Conservation (phyloP, 106 monocot species). For the Dendrobium chrysotoxum region DNA sequence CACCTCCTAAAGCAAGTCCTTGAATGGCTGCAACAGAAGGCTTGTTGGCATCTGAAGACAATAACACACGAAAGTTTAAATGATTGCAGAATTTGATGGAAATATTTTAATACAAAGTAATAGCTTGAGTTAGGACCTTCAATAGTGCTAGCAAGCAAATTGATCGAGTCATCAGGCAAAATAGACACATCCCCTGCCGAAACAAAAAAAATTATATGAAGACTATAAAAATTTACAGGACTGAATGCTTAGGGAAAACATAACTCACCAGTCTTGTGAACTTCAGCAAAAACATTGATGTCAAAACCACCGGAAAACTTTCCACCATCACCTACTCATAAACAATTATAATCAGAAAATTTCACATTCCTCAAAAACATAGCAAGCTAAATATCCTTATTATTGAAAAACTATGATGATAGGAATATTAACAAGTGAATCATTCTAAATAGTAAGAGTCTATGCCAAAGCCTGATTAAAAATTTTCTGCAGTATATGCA, state of each 20-base stretch:
- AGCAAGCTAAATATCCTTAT: neutral
- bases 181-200: slow-evolving; percentile 4
- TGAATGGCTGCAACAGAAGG: slow-evolving; percentile 94
- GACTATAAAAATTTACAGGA: neutral
- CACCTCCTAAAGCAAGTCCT: slow-evolving; percentile 85
- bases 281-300: slow-evolving; percentile 64
- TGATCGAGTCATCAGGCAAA: slow-evolving; percentile 7
- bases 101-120: neutral
- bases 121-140: slow-evolving; percentile 6
- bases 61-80: neutral
- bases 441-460: neutral
- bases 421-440: neutral
- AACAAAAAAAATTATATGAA: neutral
- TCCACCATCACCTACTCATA: slow-evolving; percentile 48
- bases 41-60: slow-evolving; percentile 64
- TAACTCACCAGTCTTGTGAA: slow-evolving; percentile 61
- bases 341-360: neutral
- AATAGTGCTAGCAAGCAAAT: slow-evolving; percentile 12
- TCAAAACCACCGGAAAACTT: slow-evolving; percentile 97
- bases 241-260: neutral
- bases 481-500: neutral
- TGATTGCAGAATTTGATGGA: neutral
- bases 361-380: neutral
- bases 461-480: neutral
- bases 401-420: neutral